Percentiles rank a stretch among this genome's conserved stretches.
Evolutionary conservation across 2,329 filamentous ascomycete genomes (phyloP).

Genomic region (Emergomyces pasteurianus): DNA sequence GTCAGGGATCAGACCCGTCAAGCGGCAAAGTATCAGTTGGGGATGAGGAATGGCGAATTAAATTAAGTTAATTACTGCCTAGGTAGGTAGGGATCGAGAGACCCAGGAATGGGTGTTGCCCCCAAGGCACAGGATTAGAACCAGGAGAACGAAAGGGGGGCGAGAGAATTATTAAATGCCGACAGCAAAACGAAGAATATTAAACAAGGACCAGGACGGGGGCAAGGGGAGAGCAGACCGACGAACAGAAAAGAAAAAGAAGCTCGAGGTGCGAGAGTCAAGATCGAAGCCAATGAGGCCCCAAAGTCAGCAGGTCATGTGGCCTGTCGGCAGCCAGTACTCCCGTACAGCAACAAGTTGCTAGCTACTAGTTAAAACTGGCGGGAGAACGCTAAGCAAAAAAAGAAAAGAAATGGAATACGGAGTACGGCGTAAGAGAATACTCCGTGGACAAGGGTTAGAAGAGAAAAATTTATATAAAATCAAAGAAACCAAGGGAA

Average conservation of each 20-base stretch:
- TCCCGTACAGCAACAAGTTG: too few species aligned
- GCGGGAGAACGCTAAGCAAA: too few species aligned
- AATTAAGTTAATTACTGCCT: too few species aligned
- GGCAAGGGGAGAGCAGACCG: background rate
- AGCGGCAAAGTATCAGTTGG: background rate
- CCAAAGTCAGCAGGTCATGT: conserved; percentile 1
- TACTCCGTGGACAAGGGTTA: too few species aligned
- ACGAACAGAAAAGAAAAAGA: background rate
- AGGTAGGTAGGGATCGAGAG: too few species aligned
- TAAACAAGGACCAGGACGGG: background rate
- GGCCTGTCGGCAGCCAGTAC: background rate
- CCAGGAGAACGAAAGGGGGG: background rate
- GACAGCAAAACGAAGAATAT: background rate
- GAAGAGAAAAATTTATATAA: too few species aligned
- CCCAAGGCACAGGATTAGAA: background rate
- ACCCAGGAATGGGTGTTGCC: background rate
- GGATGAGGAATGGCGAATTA: background rate
- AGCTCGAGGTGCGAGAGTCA: background rate
- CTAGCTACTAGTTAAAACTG: too few species aligned
- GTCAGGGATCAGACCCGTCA: background rate
- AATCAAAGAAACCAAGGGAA: too few species aligned
- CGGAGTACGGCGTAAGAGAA: too few species aligned
- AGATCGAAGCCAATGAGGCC: background rate
- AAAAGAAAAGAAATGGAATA: too few species aligned
- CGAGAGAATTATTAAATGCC: background rate